Evolutionary conservation across 2,329 filamentous ascomycete genomes (phyloP).

Genomic region (Colletotrichum godetiae): DNA sequence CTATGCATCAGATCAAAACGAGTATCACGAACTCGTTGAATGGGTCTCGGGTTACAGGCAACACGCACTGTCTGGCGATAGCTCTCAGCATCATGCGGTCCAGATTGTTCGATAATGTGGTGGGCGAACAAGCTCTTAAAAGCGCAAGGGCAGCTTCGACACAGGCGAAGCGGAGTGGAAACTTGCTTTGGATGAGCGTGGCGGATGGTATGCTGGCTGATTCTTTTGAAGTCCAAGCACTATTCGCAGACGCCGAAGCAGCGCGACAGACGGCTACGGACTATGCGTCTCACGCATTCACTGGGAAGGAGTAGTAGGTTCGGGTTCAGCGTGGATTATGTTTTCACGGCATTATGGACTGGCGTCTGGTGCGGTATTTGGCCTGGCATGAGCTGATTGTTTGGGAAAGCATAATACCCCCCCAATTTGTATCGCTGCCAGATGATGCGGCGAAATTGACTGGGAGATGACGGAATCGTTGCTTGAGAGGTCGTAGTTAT

Average conservation of each 20-base stretch:
- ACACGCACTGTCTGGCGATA: slow-evolving; percentile 85
- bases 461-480: neutral
- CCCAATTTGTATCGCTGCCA: slow-evolving; percentile 11
- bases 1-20: slow-evolving; percentile 82
- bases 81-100: slow-evolving; percentile 87
- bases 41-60: slow-evolving; percentile 75
- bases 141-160: slow-evolving; percentile 76
- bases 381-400: slow-evolving; percentile 30
- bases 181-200: slow-evolving; percentile 82
- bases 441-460: slow-evolving; percentile 11
- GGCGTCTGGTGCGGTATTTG: slow-evolving; percentile 33
- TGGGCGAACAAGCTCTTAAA: slow-evolving; percentile 84
- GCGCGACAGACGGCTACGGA: slow-evolving; percentile 55
- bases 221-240: slow-evolving; percentile 79
- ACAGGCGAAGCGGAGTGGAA: slow-evolving; percentile 77
- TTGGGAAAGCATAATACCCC: slow-evolving; percentile 35
- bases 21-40: slow-evolving; percentile 80
- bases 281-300: slow-evolving; percentile 56
- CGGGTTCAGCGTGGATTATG: slow-evolving; percentile 1
- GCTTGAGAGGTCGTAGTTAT: neutral
- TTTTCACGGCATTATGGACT: slow-evolving; percentile 25
- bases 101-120: slow-evolving; percentile 83
- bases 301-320: slow-evolving; percentile 40
- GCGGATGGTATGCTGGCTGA: slow-evolving; percentile 82
- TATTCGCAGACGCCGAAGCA: slow-evolving; percentile 55